These are phyloP conservation scores for Amaranthus hypochondriacus DNA, from an alignment of 148 eudicot species.

Conservation along the genomic window DNA sequence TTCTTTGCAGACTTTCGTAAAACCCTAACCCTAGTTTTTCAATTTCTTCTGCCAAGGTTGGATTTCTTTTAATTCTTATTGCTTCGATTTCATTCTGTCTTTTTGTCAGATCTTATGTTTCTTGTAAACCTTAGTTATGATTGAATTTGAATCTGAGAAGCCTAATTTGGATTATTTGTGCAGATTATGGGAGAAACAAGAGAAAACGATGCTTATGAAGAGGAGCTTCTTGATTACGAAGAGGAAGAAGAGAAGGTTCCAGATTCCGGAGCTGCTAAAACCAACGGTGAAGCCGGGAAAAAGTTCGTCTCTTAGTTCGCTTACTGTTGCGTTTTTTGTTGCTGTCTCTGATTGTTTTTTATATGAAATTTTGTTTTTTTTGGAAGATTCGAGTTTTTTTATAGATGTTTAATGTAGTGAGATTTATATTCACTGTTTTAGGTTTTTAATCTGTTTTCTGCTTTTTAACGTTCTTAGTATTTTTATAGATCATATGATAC, in stretches of 20 bases:
- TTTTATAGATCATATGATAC: neutral
- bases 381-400: neutral
- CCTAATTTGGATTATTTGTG: constrained; percentile 9
- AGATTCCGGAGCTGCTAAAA: constrained; percentile 37
- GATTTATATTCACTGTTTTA: neutral
- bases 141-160: constrained; percentile 4
- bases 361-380: too few species aligned
- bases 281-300: constrained; percentile 47
- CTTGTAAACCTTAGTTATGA: neutral
- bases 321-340: too few species aligned
- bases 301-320: constrained; percentile 29
- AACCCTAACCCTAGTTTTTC: constrained; percentile 32
- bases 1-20: constrained; percentile 20
- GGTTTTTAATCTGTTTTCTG: neutral
- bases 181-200: constrained; percentile 44
- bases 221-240: constrained; percentile 61
- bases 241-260: constrained; percentile 56
- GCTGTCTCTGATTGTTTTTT: too few species aligned
- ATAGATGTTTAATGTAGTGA: neutral
- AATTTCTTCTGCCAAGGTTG: constrained; percentile 21
- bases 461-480: neutral
- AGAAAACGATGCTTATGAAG: constrained; percentile 53
- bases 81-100: too few species aligned
- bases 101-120: neutral
- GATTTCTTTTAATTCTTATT: neutral